These are phyloP conservation scores for Phoma sp. DNA, from an alignment of 2,329 filamentous ascomycete species.

Conservation along the genomic window DNA sequence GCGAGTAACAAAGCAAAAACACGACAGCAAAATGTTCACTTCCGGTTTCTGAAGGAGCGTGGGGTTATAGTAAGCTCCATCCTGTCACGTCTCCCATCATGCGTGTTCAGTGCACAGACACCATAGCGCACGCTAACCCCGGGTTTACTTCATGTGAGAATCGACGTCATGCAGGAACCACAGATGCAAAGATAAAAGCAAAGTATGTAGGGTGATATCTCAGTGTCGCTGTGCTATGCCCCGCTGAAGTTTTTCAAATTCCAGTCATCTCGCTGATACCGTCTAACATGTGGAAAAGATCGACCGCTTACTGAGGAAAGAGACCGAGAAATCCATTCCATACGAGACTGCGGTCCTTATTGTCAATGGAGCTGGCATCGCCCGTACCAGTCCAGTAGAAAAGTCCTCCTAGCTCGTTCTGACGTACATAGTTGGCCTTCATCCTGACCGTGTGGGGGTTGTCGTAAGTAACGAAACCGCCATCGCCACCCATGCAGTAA, in stretches of 20 bases:
- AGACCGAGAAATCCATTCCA: conserved; percentile 64
- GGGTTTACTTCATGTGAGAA: conserved; percentile 8
- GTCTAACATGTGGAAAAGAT: not conserved
- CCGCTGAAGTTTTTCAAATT: conserved; percentile 8
- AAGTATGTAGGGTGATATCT: not conserved
- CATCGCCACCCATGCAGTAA: conserved; percentile 73
- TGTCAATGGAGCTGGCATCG: conserved; percentile 60
- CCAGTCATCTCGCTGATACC: not conserved
- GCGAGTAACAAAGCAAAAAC: not conserved
- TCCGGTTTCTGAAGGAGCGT: conserved; percentile 15
- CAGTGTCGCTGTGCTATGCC: conserved; percentile 16
- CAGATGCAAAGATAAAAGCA: not conserved
- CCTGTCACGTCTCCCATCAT: conserved; percentile 15
- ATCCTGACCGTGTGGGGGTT: conserved; percentile 75
- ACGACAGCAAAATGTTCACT: conserved; percentile 2
- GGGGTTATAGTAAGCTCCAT: conserved; percentile 18
- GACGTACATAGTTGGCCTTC: conserved; percentile 76
- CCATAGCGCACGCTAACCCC: conserved; percentile 20
- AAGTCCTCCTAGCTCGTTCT: conserved; percentile 73
- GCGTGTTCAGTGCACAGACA: not conserved
- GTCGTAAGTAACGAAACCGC: conserved; percentile 81
- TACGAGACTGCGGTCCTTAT: conserved; percentile 62
- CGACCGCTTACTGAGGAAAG: conserved; percentile 33
- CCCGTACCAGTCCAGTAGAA: conserved; percentile 84
- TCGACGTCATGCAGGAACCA: conserved; percentile 10